Evolutionary conservation across 495 filamentous ascomycete genomes (phyloP), one percentile per base, ranked within the genome.

Genomic region (Aspergillus sclerotiicarbonarius): DNA sequence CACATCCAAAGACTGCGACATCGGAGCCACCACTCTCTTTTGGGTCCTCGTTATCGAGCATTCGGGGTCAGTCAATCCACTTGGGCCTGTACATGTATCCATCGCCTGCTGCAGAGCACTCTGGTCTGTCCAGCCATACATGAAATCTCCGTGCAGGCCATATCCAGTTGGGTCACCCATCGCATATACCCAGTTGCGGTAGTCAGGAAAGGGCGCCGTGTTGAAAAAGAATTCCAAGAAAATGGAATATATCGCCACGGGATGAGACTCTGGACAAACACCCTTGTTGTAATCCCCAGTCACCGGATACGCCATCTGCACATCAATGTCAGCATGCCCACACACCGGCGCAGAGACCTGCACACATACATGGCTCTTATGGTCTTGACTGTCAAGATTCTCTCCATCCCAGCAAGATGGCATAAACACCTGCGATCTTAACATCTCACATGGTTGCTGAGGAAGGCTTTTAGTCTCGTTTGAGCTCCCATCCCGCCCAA

Each of bases 141-240:
- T 52, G 20, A 70, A 68, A 16, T 70, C 65, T 8, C 61, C 70
- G 19, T 72, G 70, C 53, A 68, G 49, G 9, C 69, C 65, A 29
- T 66, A 66, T 31, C 67, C 67, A 12, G 66, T 70, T 18, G 49
- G 54, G 43, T 72, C 66, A 18, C 66, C 67, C 53, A 59, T 68
- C 1, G 66, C 59, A 31, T 65, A 67, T 53, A 67, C 47, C 56
- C 55, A 56, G 18, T 62, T 69, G 13, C 57, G 12, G 20, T 60
- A 54, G 56, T 81, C 70, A 18, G 72, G 68, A 59, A 87, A 84
- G 4, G 67, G 64, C 53, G 80, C 73, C 8, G 84, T 85, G 65
- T 85, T 73, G 73, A 81, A 91, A 66, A 85, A 80, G 33, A 87
- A 76, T 72, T 91, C 89, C 62, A 80, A 84, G 73, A 91, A 90